A percentile compares a stretch with the other conserved stretches of the same genome.
Evolutionary conservation across 805 yeast genomes (phyloP).

Genomic region (Yamadazyma tumulicola): DNA sequence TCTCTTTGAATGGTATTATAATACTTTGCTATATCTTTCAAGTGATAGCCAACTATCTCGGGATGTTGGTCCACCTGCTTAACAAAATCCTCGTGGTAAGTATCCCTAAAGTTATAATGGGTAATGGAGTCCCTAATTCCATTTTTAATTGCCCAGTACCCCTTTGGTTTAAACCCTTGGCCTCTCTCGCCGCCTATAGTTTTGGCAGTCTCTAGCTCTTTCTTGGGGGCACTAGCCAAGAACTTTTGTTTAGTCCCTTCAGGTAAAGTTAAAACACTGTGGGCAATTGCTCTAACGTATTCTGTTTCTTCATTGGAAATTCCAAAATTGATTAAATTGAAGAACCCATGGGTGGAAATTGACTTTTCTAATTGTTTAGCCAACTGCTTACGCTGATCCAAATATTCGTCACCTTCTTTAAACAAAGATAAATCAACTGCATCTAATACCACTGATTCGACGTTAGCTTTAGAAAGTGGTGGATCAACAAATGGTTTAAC

Average conservation of each 20-base stretch:
- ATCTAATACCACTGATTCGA: constrained; percentile 22
- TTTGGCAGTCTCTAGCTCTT: constrained; percentile 24
- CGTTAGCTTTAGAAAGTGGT: constrained; percentile 9
- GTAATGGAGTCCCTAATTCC: constrained; percentile 43
- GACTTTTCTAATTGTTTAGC: constrained; percentile 38
- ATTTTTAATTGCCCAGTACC: constrained; percentile 46
- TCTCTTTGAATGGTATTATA: constrained; percentile 34
- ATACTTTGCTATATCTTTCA: constrained; percentile 38
- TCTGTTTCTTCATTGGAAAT: constrained; percentile 17
- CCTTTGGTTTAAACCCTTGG: constrained; percentile 45
- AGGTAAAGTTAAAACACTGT: constrained; percentile 23
- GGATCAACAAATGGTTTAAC: constrained; percentile 23
- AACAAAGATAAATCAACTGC: constrained; percentile 35
- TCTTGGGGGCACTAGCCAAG: constrained; percentile 28
- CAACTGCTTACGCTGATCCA: constrained; percentile 23
- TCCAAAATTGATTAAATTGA: constrained; percentile 32
- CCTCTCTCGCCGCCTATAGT: constrained; percentile 46
- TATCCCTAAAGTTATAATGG: constrained; percentile 41
- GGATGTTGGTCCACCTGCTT: constrained; percentile 31
- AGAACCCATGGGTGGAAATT: constrained; percentile 42
- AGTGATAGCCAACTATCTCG: constrained; percentile 34
- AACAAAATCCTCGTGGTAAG: constrained; percentile 31
- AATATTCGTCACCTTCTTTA: constrained; percentile 33
- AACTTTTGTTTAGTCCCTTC: constrained; percentile 21
- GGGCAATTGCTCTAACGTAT: constrained; percentile 20